Base-by-base conservation (phyloP, 83 land plant species). In the Picea mariana region DNA sequence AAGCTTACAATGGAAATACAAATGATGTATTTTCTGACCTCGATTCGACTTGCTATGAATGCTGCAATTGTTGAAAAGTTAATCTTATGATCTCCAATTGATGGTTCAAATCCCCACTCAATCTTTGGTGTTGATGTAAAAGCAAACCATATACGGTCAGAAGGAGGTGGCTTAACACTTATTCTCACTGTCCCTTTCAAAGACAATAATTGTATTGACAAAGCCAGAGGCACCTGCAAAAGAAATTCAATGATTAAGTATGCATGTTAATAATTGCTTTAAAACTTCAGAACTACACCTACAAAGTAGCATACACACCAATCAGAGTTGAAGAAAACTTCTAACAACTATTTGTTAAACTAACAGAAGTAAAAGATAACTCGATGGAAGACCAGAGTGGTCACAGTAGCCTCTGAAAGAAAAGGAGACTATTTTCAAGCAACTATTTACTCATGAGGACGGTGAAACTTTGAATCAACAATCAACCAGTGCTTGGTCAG, bases 141-240 rank as follows among this genome's bases (percentile, higher is more conserved):
- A 5, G 88, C 85, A 85, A 90, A 92, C 99, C 99, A 97, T 20
- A 97, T 72, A 67, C 91, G 94, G 85, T 97, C 99, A 61, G 99
- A 91, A 81, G 99, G 99, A 20, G 99, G 97, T 61, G 98, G 88
- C 83, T 94, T 95, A 80, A 97, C 87, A 27, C 89, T 83, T 20
- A 97, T 63, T 49, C 89, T 86, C 78, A 96, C 4, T 15, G 95
- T 95, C 75, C 95, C 99, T 62, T 90, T 88, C 67, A 95, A 65
- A n/a, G 93, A 88, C 47, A 89, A 67, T 47, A 90, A 83, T 83
- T 85, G 89, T 82, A 97, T 82, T 27, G 89, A 86, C 87, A 97
- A 91, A 6, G 91, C 78, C 23, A 97, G 65, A 62, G 99, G 98
- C 72, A 95, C 97, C 99, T 97, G 82, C 68, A 60, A 76, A 60